Base-by-base conservation (phyloP, 257 asterid genomes). In the Hygrophila difformis region DNA sequence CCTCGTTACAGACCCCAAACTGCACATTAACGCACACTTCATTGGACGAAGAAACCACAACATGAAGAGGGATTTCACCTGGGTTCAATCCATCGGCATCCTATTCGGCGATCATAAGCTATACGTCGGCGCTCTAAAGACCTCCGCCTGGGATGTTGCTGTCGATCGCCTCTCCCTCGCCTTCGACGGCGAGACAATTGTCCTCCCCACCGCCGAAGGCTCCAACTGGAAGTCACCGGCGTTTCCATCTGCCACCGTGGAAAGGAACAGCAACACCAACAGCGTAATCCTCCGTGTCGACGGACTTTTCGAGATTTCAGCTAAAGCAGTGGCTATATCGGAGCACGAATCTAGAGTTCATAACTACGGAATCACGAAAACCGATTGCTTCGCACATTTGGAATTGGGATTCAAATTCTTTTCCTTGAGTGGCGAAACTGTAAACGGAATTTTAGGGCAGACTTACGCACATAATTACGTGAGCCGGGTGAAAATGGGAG, bases 321-420 rank as follows among this genome's bases (percentile, higher is more conserved):
- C 76, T 0, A 69, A 63, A 19, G 79, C 64, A 18, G 84, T 78
- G 12, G 86, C 94, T 0, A 78, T 82, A 0, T 68, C 79, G 0
- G 31, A 49, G 12, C 63, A 56, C 0, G 89, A 78, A 31, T 70
- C 86, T 0, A 52, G 12, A 26, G 66, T 74, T 7, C 89, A 82
- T 23, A 64, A 65, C 23, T 82, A 82, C 12, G 68, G 79, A 1
- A 76, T 79, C 13, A 71, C 65, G 0, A 48, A 62, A 0, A 77
- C 68, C 0, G 74, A 82, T 23, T 78, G 84, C 39, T 82, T 73
- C 13, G 91, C 91, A 0, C 91, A 78, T 66, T 66, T 78, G n/a
- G 94, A 78, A 3, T 19, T 78, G 22, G 91, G 63, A 0, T 79
- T 82, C 62, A 82, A 76, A 21, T 76, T 82, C 51, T 71, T 33